Base-by-base conservation (phyloP, 345 rosid species). In the Draba incana region DNA sequence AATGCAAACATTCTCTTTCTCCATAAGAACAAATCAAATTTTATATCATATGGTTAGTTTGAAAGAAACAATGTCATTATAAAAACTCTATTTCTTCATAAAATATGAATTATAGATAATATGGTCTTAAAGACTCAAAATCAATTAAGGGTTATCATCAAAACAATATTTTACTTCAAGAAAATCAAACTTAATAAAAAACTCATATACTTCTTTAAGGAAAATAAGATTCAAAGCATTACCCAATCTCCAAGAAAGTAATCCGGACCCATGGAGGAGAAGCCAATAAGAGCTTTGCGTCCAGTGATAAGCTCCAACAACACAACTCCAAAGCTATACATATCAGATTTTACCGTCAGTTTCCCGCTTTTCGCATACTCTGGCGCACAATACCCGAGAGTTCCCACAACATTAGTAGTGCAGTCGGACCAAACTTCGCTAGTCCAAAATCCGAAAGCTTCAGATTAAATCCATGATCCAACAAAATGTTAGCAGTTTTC, bases 401-500 rank as follows among this genome's bases (percentile, higher is more conserved):
- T 85, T 25, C 96, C 93, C 88, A 89, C 85, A 37, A 85, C 80
- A 68, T 85, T 78, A 13, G 92, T 87, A 43, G 91, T 75, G 59
- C 84, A 1, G 15, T 73, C 1, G 91, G 96, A 62, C 85, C 89
- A 33, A 87, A 84, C 71, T 89, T 89, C 1, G 96, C 91, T 0
- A 89, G 84, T 24, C 96, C 93, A 33, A 89, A 89, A 75, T 85
- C 91, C 33, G 93, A 89, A 10, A 87, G 89, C 66, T 83, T 87
- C 0, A 89, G 79, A 7, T 81, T 78, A 56, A 74, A 84, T 10
- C 45, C 81, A 3, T 84, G 75, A 8, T 69, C 83, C 54, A 89
- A 41, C 58, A 89, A 52, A 66, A 89, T 82, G 69, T 89, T 87
- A 12, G 91, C 67, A 15, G 89, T 56, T 60, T 87, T 87, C 71